A percentile compares a stretch with the other conserved stretches of the same genome.
phyloP scores from a whole-genome alignment of 305 asterid genomes.

The Fraxinus paxiana region DNA sequence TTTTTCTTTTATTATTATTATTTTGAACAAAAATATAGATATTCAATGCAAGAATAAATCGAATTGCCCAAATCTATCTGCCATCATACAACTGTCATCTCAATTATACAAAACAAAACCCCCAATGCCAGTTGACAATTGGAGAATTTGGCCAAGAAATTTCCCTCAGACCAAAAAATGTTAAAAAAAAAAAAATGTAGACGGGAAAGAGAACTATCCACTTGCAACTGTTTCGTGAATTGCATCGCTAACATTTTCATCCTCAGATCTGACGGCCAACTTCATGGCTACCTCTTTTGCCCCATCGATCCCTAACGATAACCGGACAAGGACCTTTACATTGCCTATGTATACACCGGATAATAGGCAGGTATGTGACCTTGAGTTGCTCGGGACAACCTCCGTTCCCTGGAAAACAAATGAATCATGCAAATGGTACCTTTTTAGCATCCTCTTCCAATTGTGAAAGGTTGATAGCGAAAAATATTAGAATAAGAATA shows the following conservation, averaged over 20 bases:
- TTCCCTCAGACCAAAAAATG: slow-evolving; percentile 17
- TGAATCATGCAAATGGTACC: neutral
- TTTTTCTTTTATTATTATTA: neutral
- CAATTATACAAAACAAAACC: slow-evolving; percentile 33
- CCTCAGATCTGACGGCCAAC: slow-evolving; percentile 84
- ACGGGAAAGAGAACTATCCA: slow-evolving; percentile 36
- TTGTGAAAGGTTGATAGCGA: neutral
- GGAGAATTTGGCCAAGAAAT: neutral
- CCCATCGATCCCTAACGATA: slow-evolving; percentile 72
- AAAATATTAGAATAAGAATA: neutral
- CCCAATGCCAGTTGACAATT: neutral
- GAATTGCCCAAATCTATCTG: slow-evolving; percentile 5
- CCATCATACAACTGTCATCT: slow-evolving; percentile 19
- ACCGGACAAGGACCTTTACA: slow-evolving; percentile 72
- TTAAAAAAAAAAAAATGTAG: neutral
- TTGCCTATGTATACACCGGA: slow-evolving; percentile 84
- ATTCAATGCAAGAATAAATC: neutral
- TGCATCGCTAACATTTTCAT: slow-evolving; percentile 64
- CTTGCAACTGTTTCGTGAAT: slow-evolving; percentile 84
- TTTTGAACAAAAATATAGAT: neutral
- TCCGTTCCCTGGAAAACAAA: slow-evolving; percentile 63
- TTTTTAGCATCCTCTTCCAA: slow-evolving; percentile 11
- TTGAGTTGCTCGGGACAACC: slow-evolving; percentile 65
- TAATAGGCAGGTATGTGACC: slow-evolving; percentile 78
- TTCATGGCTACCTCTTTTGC: slow-evolving; percentile 91